Evolutionary conservation across 2,329 filamentous ascomycete genomes (phyloP).

Genomic region (Verruconis gallopava): DNA sequence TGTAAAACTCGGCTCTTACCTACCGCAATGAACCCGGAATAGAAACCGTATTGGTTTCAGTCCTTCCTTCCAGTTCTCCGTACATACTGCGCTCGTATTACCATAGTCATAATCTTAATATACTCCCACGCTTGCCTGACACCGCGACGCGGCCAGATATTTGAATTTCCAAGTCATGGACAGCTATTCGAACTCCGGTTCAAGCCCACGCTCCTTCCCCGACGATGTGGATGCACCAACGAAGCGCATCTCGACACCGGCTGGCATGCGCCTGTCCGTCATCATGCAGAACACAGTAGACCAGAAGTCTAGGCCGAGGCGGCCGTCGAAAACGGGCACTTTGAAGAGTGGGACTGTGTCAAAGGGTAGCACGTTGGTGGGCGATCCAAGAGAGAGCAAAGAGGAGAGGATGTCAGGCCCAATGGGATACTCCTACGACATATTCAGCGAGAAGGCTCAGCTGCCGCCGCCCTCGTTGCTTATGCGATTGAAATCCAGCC

Average conservation of each 20-base stretch:
- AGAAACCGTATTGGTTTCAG: too few relatives aligned
- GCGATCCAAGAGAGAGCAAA: neutral
- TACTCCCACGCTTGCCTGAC: too few relatives aligned
- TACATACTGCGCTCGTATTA: too few relatives aligned
- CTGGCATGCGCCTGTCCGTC: constrained; percentile 28
- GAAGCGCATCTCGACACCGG: constrained; percentile 30
- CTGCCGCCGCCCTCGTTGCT: neutral
- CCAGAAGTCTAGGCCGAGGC: neutral
- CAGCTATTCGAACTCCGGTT: too few relatives aligned
- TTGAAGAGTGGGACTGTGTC: neutral
- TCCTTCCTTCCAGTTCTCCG: too few relatives aligned
- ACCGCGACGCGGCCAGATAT: neutral
- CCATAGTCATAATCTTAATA: neutral
- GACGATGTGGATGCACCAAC: constrained; percentile 14
- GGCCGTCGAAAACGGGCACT: neutral
- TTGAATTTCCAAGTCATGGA: too few relatives aligned
- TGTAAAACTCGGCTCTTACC: too few relatives aligned
- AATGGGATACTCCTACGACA: constrained; percentile 7
- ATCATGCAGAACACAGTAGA: constrained; percentile 23
- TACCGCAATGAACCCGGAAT: too few relatives aligned
- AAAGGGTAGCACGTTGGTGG: neutral
- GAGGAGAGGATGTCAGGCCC: neutral
- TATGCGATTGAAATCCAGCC: neutral
- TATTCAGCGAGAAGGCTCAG: constrained; percentile 5
- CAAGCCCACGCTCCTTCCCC: neutral